Percentiles rank a stretch among this genome's conserved stretches.
Conservation (phyloP, 768 basidiomycete species). For the Cyathus striatus region DNA sequence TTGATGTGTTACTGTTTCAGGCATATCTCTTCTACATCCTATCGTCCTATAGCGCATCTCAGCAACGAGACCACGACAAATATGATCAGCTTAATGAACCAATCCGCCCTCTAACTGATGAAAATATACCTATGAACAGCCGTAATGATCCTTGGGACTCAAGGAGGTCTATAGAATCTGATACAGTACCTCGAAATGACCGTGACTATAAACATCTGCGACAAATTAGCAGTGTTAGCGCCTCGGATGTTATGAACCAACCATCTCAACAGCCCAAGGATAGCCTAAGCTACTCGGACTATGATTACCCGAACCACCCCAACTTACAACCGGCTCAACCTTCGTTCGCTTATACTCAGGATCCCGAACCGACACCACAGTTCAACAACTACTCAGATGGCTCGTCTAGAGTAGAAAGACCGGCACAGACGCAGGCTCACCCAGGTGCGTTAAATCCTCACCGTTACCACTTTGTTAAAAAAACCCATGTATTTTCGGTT, state of each 20-base stretch:
- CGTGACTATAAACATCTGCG: constrained; percentile 44
- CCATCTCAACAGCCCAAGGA: constrained; percentile 44
- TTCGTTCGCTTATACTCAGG: constrained; percentile 29
- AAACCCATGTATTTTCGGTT: constrained; percentile 2
- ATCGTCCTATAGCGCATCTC: constrained; percentile 62
- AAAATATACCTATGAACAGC: constrained; percentile 57
- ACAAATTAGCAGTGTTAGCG: constrained; percentile 48
- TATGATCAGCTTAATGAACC: constrained; percentile 71
- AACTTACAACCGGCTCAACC: constrained; percentile 18
- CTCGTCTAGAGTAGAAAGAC: constrained; percentile 25
- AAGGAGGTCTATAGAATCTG: constrained; percentile 41
- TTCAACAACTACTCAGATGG: constrained; percentile 22
- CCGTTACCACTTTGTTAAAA: constrained; percentile 1
- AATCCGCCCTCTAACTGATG: constrained; percentile 43
- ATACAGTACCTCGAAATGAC: constrained; percentile 14
- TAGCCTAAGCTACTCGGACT: constrained; percentile 26
- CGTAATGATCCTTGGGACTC: constrained; percentile 71
- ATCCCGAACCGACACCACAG: constrained; percentile 32
- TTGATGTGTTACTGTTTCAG: constrained; percentile 24
- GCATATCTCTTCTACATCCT: constrained; percentile 38
- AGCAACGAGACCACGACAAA: constrained; percentile 76
- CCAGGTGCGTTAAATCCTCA: constrained; percentile 36
- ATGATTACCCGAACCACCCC: too few relatives aligned
- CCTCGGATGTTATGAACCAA: constrained; percentile 48
- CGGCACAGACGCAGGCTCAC: constrained; percentile 35